These are phyloP conservation scores for Ophiocordyceps sinensis DNA, from an alignment of 2,329 filamentous ascomycete genomes.

Conservation along the genomic window DNA sequence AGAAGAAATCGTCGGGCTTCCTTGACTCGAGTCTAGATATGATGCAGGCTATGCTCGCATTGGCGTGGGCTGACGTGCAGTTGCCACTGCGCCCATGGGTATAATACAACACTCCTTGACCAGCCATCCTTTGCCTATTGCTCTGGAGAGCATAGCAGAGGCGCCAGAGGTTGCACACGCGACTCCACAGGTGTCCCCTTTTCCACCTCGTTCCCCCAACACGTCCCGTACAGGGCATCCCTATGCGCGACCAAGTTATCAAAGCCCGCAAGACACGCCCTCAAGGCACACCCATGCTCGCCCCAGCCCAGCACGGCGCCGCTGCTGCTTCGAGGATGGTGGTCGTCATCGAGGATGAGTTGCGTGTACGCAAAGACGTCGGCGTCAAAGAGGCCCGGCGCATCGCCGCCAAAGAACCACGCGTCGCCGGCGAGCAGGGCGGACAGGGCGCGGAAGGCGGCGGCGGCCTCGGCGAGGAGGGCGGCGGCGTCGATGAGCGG, in stretches of 20 bases:
- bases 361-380: conserved; percentile 83
- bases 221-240: conserved; percentile 1
- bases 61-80: too few relatives aligned
- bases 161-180: too few relatives aligned
- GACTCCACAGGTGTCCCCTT: too few relatives aligned
- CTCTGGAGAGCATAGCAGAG: too few relatives aligned
- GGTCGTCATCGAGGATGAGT: conserved; percentile 50
- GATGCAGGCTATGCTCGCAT: too few relatives aligned
- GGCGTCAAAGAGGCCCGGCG: conserved; percentile 70
- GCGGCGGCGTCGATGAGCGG: conserved; percentile 15
- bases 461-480: conserved; percentile 28
- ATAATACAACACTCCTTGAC: too few relatives aligned
- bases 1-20: too few relatives aligned
- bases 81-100: too few relatives aligned
- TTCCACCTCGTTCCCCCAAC: too few relatives aligned
- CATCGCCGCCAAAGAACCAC: conserved; percentile 35
- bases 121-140: too few relatives aligned
- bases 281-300: conserved; percentile 37
- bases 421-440: conserved; percentile 21
- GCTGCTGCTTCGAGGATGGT: too few relatives aligned
- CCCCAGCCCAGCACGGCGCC: conserved; percentile 38
- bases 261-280: conserved; percentile 38
- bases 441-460: conserved; percentile 32
- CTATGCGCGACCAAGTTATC: conserved; percentile 43
- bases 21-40: too few relatives aligned